These are phyloP conservation scores for Penicillium daleae DNA, from an alignment of 495 filamentous ascomycete genomes.

Conservation along the genomic window DNA sequence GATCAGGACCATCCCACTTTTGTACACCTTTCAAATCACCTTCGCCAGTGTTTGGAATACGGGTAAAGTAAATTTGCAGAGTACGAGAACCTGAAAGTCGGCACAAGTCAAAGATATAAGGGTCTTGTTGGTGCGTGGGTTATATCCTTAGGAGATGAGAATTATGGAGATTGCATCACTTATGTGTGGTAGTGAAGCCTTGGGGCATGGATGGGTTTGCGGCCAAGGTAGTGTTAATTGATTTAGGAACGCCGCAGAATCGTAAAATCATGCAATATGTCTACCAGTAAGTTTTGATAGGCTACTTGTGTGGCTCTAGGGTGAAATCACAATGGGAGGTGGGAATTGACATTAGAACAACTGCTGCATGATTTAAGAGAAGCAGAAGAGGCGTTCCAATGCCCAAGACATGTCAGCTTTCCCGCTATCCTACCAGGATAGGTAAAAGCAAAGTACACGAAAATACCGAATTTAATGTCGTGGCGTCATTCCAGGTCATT, in stretches of 20 bases:
- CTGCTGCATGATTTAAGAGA: background rate
- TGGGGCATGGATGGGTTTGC: no score
- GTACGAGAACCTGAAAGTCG: no score
- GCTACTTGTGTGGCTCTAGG: background rate
- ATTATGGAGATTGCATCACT: background rate
- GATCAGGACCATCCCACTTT: no score
- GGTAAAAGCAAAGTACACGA: background rate
- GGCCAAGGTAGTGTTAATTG: background rate
- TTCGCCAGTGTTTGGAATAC: no score
- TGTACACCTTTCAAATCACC: no score
- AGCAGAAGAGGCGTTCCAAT: background rate
- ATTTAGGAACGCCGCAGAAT: background rate
- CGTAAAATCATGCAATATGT: background rate
- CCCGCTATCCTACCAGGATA: background rate
- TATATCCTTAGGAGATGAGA: no score
- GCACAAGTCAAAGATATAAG: no score
- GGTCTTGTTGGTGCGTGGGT: no score
- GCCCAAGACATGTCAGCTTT: background rate
- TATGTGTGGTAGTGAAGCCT: no score
- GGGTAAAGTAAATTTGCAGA: no score
- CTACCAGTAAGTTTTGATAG: background rate
- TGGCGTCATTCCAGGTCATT: conserved; percentile 12
- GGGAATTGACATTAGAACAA: background rate
- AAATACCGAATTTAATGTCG: conserved; percentile 6
- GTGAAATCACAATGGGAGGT: background rate